A percentile compares a stretch with the other conserved stretches of the same genome.
These are phyloP conservation scores for Cercophora sp. DNA, from an alignment of 495 filamentous ascomycete genomes.

Conservation along the genomic window DNA sequence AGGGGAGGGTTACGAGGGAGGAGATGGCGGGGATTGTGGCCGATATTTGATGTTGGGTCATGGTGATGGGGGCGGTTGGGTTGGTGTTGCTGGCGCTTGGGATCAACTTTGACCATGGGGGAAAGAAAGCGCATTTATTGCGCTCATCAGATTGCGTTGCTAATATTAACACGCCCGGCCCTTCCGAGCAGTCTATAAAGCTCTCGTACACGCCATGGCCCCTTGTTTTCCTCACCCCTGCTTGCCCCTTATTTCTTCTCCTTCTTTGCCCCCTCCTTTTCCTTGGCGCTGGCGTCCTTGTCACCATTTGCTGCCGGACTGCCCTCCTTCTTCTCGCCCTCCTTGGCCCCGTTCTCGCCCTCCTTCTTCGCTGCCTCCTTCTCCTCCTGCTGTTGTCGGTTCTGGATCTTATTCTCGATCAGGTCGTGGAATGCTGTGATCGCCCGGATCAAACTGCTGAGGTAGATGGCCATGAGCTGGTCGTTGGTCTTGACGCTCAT, in stretches of 20 bases:
- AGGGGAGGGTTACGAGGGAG: constrained; percentile 52
- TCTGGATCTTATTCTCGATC: constrained; percentile 99
- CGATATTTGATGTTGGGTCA: constrained; percentile 52
- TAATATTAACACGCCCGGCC: constrained; percentile 27
- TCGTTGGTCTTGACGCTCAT: constrained; percentile 99
- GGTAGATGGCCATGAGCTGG: constrained; percentile 95
- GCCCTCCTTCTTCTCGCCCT: constrained; percentile 60
- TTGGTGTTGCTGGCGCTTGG: too few species aligned
- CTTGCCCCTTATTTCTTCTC: constrained; percentile 31
- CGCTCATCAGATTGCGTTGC: not conserved
- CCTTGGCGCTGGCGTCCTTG: constrained; percentile 58
- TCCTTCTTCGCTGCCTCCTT: constrained; percentile 71
- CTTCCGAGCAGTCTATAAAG: constrained; percentile 18
- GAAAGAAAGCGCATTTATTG: not conserved
- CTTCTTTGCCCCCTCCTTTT: constrained; percentile 30
- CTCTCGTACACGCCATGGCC: constrained; percentile 18
- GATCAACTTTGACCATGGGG: too few species aligned
- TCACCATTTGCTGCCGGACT: constrained; percentile 57
- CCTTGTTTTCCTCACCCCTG: not conserved
- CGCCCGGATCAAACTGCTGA: constrained; percentile 91
- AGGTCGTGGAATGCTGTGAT: constrained; percentile 99
- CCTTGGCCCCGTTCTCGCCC: constrained; percentile 46
- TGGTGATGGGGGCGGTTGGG: too few species aligned
- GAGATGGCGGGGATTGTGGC: constrained; percentile 77
- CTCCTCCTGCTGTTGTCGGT: constrained; percentile 93